Conservation (phyloP, 169 alveolate species). For the Plasmodium inui region DNA sequence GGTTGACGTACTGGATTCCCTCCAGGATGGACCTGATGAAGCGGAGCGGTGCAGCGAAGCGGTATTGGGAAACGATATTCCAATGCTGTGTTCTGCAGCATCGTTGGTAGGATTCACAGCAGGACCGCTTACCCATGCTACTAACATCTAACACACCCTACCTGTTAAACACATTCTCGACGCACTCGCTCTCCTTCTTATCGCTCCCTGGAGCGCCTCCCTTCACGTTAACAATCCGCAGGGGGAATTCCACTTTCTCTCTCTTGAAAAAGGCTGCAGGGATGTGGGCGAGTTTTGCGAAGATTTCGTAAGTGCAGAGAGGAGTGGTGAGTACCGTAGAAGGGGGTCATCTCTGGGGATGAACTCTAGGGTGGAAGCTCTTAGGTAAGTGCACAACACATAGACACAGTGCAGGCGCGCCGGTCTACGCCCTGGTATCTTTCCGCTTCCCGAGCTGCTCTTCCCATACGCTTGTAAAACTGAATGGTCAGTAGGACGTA, state of each 20-base stretch:
- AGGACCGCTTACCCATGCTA: not conserved
- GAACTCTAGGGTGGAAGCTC: too few species aligned
- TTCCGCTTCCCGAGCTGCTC: not conserved
- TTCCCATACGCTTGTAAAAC: slow-evolving; percentile 48
- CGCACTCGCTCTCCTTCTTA: slow-evolving; percentile 10
- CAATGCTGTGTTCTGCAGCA: not conserved
- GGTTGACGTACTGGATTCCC: slow-evolving; percentile 34
- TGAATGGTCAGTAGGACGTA: slow-evolving; percentile 40
- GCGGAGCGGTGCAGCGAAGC: not conserved
- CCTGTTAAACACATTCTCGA: slow-evolving; percentile 49
- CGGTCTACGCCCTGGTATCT: not conserved
- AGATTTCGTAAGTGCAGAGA: not conserved
- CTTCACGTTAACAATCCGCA: not conserved
- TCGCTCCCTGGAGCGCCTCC: not conserved
- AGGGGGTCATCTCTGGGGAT: not conserved
- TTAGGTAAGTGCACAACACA: not conserved
- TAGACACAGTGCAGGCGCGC: not conserved
- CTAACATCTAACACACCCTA: not conserved
- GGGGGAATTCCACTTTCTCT: slow-evolving; percentile 4
- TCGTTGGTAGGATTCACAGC: not conserved
- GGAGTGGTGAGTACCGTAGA: not conserved
- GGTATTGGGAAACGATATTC: not conserved
- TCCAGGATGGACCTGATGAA: slow-evolving; percentile 17
- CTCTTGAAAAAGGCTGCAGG: slow-evolving; percentile 35
- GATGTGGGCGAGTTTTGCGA: not conserved